Base-by-base conservation (phyloP, 257 asterid species). In the Solanum habrochaites region DNA sequence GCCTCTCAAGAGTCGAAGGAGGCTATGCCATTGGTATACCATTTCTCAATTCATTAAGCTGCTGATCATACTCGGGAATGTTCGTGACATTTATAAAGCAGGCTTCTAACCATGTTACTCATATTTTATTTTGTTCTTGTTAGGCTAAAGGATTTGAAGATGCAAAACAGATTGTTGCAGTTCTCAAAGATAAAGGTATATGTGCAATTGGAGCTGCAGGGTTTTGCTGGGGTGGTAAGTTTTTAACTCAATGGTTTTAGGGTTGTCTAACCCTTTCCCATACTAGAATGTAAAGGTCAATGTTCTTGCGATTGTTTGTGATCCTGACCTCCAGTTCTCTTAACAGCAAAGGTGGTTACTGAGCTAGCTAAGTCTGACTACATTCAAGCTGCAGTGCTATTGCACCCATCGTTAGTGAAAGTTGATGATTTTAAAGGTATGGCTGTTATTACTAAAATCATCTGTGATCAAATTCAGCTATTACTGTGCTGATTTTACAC, bases 211-310 rank as follows among this genome's bases (percentile, higher is more conserved):
- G 94, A 64, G 94, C 95, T 39, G 97, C 92, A 87, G 97, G 95
- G 35, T 94, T 91, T 87, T 94, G 95, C 91, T 93, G 92, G 88
- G 97, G 94, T 10, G 97, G 97, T 93, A 82, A 88, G 90, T 29
- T 32, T 37, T 37, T 29, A 73, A 37, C 81, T 73, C 21, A 4
- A 37, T 37, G 31, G 52, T 73, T 21, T 73, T 20, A 37, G 29
- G 82, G 18, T 73, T 37, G 18, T 37, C 16, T 37, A 39, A 21
- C 82, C 52, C 49, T 37, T 73, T 8, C 10, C 13, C n/a, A 15
- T 82, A 58, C 86, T 62, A 49, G 42, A 32, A 83, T 83, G 49
- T 83, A 83, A n/a, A 56, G 49, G 47, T 66, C 74, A 35, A n/a
- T 37, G 31, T 37, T 25, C 56, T 62, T 64, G 40, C 62, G 78